These are phyloP conservation scores for Colletotrichum cordylinicola DNA, from an alignment of 2,329 filamentous ascomycete genomes.

Conservation along the genomic window DNA sequence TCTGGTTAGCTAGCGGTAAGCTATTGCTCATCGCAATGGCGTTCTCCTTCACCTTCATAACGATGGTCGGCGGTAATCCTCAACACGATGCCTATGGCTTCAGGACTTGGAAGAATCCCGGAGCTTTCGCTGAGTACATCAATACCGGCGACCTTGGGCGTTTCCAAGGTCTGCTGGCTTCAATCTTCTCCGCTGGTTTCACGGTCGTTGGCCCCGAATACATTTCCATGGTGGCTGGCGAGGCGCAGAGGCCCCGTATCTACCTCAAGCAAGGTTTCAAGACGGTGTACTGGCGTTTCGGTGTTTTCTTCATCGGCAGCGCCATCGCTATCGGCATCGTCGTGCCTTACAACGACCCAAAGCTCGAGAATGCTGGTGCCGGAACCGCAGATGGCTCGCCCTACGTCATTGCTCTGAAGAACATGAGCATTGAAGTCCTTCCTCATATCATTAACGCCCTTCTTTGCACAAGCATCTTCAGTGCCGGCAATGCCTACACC, in stretches of 20 bases:
- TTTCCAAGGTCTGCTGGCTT: slow-evolving; percentile 74
- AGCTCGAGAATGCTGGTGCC: slow-evolving; percentile 45
- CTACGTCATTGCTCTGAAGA: slow-evolving; percentile 68
- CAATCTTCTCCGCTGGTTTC: slow-evolving; percentile 69
- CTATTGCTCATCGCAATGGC: slow-evolving; percentile 70
- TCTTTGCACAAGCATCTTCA: slow-evolving; percentile 58
- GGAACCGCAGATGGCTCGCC: slow-evolving; percentile 62
- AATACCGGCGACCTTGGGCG: slow-evolving; percentile 66
- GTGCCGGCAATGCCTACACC: slow-evolving; percentile 9
- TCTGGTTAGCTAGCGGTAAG: slow-evolving; percentile 68
- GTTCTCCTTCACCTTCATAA: slow-evolving; percentile 79
- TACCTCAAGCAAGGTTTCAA: slow-evolving; percentile 75
- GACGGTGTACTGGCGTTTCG: slow-evolving; percentile 75
- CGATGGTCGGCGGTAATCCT: slow-evolving; percentile 81
- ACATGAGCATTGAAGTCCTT: slow-evolving; percentile 56
- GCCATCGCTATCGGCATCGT: slow-evolving; percentile 71
- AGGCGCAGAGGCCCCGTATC: slow-evolving; percentile 67
- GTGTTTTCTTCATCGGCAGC: slow-evolving; percentile 74
- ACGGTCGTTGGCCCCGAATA: slow-evolving; percentile 73
- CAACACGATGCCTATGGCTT: slow-evolving; percentile 73
- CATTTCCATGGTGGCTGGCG: slow-evolving; percentile 72
- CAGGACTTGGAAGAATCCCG: slow-evolving; percentile 68
- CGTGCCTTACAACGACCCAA: slow-evolving; percentile 67
- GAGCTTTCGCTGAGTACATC: slow-evolving; percentile 66
- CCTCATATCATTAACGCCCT: slow-evolving; percentile 65